These are phyloP conservation scores for Backusella liffmaniae DNA, from an alignment of 192 early-diverging fungal species.

Conservation along the genomic window DNA sequence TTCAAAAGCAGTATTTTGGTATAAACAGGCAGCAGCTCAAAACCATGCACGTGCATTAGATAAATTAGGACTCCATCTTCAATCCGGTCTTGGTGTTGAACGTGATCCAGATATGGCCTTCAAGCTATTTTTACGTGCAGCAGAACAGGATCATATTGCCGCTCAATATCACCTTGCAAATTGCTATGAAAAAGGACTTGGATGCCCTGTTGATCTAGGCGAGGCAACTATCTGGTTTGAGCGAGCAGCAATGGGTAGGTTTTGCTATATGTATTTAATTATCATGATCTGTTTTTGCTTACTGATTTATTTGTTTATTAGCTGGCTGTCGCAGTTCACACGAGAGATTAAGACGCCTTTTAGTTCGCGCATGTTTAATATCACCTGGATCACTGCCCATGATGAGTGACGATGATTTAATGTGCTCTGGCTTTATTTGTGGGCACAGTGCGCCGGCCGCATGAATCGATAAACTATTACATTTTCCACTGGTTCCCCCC, in stretches of 20 bases:
- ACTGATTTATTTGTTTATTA: slow-evolving; percentile 7
- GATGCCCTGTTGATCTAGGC: slow-evolving; percentile 22
- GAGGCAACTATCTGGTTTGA: slow-evolving; percentile 36
- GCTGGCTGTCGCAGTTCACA: slow-evolving; percentile 28
- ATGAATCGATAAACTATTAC: slow-evolving; percentile 13
- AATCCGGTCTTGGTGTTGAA: slow-evolving; percentile 49
- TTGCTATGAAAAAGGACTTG: slow-evolving; percentile 47
- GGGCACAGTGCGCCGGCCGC: slow-evolving; percentile 40
- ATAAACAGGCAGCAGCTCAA: slow-evolving; percentile 53
- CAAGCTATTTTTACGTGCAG: slow-evolving; percentile 59
- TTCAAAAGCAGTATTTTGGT: slow-evolving; percentile 56
- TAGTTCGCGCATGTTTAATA: slow-evolving; percentile 31
- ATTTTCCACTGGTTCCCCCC: slow-evolving; percentile 15
- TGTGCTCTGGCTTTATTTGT: slow-evolving; percentile 19
- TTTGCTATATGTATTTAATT: neutral
- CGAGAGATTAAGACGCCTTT: slow-evolving; percentile 28
- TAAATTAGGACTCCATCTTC: slow-evolving; percentile 52
- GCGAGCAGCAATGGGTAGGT: slow-evolving; percentile 31
- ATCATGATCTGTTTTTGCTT: neutral
- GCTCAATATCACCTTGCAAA: slow-evolving; percentile 53
- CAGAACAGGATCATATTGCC: slow-evolving; percentile 61
- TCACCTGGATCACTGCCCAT: slow-evolving; percentile 13
- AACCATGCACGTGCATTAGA: slow-evolving; percentile 57
- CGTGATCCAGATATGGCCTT: slow-evolving; percentile 46
- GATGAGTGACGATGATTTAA: slow-evolving; percentile 15